phyloP scores from a whole-genome alignment of 345 rosid genomes.

The Populus pruinosa region DNA sequence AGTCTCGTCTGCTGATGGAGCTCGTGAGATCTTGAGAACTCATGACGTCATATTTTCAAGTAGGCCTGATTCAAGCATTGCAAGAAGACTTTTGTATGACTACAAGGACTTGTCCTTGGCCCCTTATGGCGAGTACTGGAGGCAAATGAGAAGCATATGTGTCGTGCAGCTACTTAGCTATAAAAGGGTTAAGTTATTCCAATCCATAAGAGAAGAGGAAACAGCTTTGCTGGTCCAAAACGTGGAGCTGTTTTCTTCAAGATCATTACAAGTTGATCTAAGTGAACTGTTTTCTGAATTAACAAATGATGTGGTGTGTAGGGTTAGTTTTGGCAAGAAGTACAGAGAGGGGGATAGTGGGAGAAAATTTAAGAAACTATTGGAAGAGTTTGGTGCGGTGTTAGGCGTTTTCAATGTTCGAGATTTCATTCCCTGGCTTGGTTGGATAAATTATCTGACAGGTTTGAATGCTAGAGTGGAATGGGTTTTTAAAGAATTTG shows the following conservation, averaged over 20 bases:
- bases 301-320: conserved; percentile 43
- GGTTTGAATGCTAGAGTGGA: conserved; percentile 25
- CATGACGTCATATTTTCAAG: conserved; percentile 48
- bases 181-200: conserved; percentile 44
- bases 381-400: conserved; percentile 24
- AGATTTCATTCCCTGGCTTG: conserved; percentile 53
- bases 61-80: conserved; percentile 30
- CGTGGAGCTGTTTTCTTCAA: conserved; percentile 15
- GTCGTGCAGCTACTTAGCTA: conserved; percentile 47
- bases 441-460: conserved; percentile 37
- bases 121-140: conserved; percentile 70
- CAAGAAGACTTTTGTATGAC: conserved; percentile 31
- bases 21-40: conserved; percentile 48
- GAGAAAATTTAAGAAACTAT: conserved; percentile 25
- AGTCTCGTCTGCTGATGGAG: conserved; percentile 50
- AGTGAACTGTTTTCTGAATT: conserved; percentile 26
- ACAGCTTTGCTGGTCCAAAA: conserved; percentile 20
- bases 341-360: conserved; percentile 31
- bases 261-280: conserved; percentile 31
- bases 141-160: conserved; percentile 52
- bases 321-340: conserved; percentile 51
- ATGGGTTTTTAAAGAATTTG: conserved; percentile 21
- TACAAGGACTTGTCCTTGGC: conserved; percentile 37
- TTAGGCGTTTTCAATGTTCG: conserved; percentile 41
- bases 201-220: conserved; percentile 44